A percentile compares a stretch with the other conserved stretches of the same genome.
These are phyloP conservation scores for Cyclocybe aegerita DNA, from an alignment of 768 basidiomycete genomes.

Conservation along the genomic window DNA sequence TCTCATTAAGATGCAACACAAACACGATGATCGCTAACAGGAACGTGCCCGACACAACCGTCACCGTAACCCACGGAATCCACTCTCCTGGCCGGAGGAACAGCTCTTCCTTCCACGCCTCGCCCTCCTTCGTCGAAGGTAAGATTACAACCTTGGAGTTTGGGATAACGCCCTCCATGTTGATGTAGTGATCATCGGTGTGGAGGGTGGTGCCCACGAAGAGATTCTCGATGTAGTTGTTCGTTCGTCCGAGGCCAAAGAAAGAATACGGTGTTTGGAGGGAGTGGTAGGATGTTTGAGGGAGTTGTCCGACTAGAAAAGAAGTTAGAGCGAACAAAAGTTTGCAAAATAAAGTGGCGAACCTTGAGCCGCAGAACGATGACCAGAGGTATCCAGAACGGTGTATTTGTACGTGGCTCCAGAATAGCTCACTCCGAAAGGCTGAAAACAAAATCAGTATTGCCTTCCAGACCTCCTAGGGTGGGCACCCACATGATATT, in stretches of 20 bases:
- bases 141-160: conserved; percentile 97
- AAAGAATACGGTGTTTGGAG: conserved; percentile 91
- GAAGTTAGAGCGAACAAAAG: conserved; percentile 4
- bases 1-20: conserved; percentile 88
- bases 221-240: conserved; percentile 99
- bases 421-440: conserved; percentile 91
- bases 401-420: conserved; percentile 98
- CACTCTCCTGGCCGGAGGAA: conserved; percentile 94
- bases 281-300: conserved; percentile 90
- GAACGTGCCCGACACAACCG: conserved; percentile 71
- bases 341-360: not conserved
- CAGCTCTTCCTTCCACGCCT: conserved; percentile 82
- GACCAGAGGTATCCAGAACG: conserved; percentile 87
- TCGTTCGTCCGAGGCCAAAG: conserved; percentile 95
- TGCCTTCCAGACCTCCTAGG: not conserved
- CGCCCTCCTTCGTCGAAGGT: conserved; percentile 58
- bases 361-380: conserved; percentile 90
- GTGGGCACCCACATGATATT: conserved; percentile 64
- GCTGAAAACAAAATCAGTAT: conserved; percentile 42
- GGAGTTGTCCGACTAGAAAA: conserved; percentile 78
- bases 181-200: conserved; percentile 70
- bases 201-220: conserved; percentile 92
- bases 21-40: conserved; percentile 82
- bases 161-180: conserved; percentile 96
- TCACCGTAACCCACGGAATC: conserved; percentile 97